These are phyloP conservation scores for Mycena rebaudengoi DNA, from an alignment of 768 basidiomycete species.

Conservation along the genomic window DNA sequence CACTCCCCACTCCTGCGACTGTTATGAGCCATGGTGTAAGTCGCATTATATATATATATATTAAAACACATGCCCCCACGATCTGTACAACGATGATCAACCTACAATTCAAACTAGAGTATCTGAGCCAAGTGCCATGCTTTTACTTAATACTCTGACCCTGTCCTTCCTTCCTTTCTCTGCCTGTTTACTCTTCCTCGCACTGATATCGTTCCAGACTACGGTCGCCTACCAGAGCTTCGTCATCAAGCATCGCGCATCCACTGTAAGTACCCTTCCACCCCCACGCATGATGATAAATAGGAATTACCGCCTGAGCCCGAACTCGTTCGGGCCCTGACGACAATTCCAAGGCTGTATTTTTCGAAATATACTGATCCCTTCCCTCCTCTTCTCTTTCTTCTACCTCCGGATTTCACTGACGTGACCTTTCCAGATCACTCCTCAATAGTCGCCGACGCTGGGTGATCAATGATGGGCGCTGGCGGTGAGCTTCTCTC, in stretches of 20 bases:
- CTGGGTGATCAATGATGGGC: not conserved
- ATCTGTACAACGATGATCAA: slow-evolving; percentile 58
- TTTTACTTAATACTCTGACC: slow-evolving; percentile 76
- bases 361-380: slow-evolving; percentile 66
- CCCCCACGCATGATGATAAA: slow-evolving; percentile 58
- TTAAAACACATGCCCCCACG: no score
- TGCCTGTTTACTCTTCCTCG: not conserved
- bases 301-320: slow-evolving; percentile 91
- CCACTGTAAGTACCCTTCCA: not conserved
- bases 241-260: not conserved
- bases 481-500: not conserved
- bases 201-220: not conserved
- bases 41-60: no score
- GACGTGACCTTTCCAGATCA: not conserved
- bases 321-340: slow-evolving; percentile 64
- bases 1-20: no score
- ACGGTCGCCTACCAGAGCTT: not conserved
- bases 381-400: slow-evolving; percentile 1
- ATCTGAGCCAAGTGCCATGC: slow-evolving; percentile 81
- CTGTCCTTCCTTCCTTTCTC: slow-evolving; percentile 1
- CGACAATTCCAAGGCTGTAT: slow-evolving; percentile 87
- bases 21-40: no score
- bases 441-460: not conserved
- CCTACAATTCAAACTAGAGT: slow-evolving; percentile 87
- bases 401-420: not conserved